A percentile compares a stretch with the other conserved stretches of the same genome.
Conservation (phyloP, 768 basidiomycete species). For the Lyophyllum decastes region DNA sequence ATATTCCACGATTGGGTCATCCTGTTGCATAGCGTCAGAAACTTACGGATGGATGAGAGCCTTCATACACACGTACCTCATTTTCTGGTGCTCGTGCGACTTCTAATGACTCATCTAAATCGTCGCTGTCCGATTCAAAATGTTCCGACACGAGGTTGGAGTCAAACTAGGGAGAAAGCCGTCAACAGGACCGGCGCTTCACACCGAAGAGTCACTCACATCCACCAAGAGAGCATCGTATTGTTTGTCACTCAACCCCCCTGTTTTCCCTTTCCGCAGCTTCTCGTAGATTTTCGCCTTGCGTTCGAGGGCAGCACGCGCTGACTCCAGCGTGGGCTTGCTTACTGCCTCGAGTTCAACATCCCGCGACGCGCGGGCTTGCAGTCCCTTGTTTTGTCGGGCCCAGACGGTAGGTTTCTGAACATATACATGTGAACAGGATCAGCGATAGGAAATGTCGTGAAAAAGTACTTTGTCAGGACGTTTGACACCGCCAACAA, state of each 20-base stretch:
- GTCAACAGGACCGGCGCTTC: not conserved
- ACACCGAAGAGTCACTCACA: constrained; percentile 44
- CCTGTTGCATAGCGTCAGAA: constrained; percentile 33
- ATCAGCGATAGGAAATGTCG: not conserved
- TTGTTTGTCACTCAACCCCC: constrained; percentile 75
- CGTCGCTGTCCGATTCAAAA: constrained; percentile 73
- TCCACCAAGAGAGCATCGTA: constrained; percentile 75
- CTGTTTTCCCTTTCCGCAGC: constrained; percentile 73
- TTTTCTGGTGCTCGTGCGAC: constrained; percentile 48
- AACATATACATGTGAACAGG: not conserved
- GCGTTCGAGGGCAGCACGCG: constrained; percentile 68
- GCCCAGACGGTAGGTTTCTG: constrained; percentile 83
- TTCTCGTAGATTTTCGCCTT: constrained; percentile 85
- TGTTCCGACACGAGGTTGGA: constrained; percentile 46
- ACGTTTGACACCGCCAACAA: constrained; percentile 63
- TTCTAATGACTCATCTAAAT: constrained; percentile 75
- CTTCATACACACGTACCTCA: constrained; percentile 32
- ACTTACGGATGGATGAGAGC: not conserved
- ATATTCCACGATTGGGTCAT: constrained; percentile 82
- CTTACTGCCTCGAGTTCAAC: constrained; percentile 69
- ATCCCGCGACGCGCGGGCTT: constrained; percentile 64
- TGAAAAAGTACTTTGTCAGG: constrained; percentile 62
- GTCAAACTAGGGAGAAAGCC: constrained; percentile 56
- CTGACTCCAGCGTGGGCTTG: constrained; percentile 71
- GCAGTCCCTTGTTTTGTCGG: constrained; percentile 74